A percentile compares a stretch with the other conserved stretches of the same genome.
Evolutionary conservation across 139 green algal species (phyloP).

Genomic region (Coccomyxa sp.): DNA sequence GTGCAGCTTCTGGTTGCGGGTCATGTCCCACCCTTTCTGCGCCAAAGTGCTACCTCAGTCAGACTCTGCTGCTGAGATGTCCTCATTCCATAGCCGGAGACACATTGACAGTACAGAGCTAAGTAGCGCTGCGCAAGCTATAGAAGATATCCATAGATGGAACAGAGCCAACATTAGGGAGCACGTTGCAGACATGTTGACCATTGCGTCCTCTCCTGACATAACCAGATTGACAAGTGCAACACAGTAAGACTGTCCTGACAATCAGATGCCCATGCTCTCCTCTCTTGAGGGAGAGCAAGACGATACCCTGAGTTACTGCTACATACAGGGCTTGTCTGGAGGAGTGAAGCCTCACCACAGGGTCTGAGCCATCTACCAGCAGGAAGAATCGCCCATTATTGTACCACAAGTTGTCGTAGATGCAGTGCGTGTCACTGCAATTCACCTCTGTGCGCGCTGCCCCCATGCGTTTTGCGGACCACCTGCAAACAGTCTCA

Average conservation of each 20-base stretch:
- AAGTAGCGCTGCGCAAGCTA: no score
- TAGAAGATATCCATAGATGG: no score
- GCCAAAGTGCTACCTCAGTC: no score
- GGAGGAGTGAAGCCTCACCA: constrained; percentile 11
- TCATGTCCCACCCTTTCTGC: constrained; percentile 44
- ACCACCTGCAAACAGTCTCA: constrained; percentile 2
- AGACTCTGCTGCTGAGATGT: no score
- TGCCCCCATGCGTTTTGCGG: constrained; percentile 24
- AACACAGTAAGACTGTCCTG: constrained; percentile 8
- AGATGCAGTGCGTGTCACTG: constrained; percentile 37
- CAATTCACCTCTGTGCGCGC: constrained; percentile 56
- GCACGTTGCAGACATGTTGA: no score
- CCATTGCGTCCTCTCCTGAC: no score
- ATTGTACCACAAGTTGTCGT: constrained; percentile 70
- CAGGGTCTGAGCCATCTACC: constrained; percentile 50
- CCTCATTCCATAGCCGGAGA: no score
- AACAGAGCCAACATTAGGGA: no score
- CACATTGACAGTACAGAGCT: no score
- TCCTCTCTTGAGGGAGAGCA: not conserved
- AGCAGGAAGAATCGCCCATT: constrained; percentile 65
- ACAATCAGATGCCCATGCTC: not conserved
- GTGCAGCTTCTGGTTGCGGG: constrained; percentile 46
- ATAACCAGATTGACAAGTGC: not conserved
- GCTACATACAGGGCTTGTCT: not conserved
- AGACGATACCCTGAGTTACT: not conserved